Conservation (phyloP, 2,329 filamentous ascomycete genomes). For the Geosmithia morbida region DNA sequence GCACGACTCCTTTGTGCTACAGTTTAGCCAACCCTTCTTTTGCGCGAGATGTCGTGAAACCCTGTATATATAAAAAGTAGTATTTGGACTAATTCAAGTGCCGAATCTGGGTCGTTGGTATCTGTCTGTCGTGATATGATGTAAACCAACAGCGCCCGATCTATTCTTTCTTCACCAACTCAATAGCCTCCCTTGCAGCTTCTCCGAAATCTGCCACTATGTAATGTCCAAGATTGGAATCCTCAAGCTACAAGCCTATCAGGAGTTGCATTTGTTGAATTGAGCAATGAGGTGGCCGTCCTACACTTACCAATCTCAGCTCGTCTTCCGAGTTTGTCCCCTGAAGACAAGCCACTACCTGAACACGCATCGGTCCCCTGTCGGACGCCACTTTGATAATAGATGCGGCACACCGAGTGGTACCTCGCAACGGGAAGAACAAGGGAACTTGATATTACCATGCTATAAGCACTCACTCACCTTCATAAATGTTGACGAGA, state of each 20-base stretch:
- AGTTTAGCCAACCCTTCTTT: too few species aligned
- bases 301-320: slow-evolving; percentile 17
- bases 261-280: neutral
- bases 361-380: slow-evolving; percentile 20
- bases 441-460: neutral
- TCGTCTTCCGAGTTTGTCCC: slow-evolving; percentile 29
- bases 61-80: too few species aligned
- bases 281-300: neutral
- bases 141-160: neutral
- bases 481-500: slow-evolving; percentile 41
- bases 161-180: neutral
- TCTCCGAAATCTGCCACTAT: slow-evolving; percentile 24
- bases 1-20: too few species aligned
- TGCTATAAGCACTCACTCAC: slow-evolving; percentile 7
- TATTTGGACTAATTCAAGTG: neutral
- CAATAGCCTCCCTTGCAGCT: slow-evolving; percentile 17
- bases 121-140: neutral
- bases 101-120: neutral
- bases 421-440: slow-evolving; percentile 14
- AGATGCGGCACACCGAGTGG: slow-evolving; percentile 30
- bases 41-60: too few species aligned
- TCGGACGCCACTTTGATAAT: slow-evolving; percentile 25
- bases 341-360: slow-evolving; percentile 30
- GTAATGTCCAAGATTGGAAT: slow-evolving; percentile 18
- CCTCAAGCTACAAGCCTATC: slow-evolving; percentile 13